A percentile compares a stretch with the other conserved stretches of the same genome.
Conservation (phyloP, 495 filamentous ascomycete species). For the Glonium stellatum region DNA sequence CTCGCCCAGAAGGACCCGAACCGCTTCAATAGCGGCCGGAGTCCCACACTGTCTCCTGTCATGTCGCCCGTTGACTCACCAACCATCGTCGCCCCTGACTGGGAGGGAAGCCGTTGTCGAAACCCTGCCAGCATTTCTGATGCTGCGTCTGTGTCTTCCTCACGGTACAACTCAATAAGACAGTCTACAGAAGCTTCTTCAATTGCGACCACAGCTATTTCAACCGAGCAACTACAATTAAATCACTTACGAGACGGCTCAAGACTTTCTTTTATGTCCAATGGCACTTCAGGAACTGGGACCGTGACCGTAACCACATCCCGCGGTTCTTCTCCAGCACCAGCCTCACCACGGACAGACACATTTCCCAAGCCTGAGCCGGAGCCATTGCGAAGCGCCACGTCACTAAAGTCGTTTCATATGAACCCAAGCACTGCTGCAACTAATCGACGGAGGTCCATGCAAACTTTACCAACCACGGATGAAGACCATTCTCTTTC, state of each 20-base stretch:
- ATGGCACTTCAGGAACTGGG: conserved; percentile 22
- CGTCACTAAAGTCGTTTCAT: conserved; percentile 27
- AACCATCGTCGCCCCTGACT: conserved; percentile 21
- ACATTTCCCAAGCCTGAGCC: conserved; percentile 12
- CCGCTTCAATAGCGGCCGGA: conserved; percentile 16
- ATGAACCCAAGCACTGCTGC: conserved; percentile 25
- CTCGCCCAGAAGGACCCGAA: conserved; percentile 15
- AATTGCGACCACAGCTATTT: conserved; percentile 25
- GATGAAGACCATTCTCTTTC: conserved; percentile 23
- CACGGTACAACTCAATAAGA: conserved; percentile 15
- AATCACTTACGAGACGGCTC: conserved; percentile 28
- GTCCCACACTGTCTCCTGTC: conserved; percentile 15
- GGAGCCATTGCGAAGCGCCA: conserved; percentile 24
- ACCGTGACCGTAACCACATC: conserved; percentile 29
- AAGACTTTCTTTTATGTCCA: conserved; percentile 27
- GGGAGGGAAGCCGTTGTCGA: conserved; percentile 19
- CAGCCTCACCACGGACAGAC: conserved; percentile 28
- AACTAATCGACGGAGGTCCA: conserved; percentile 28
- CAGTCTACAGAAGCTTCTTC: conserved; percentile 24
- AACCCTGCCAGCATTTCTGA: conserved; percentile 21
- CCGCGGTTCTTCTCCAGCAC: conserved; percentile 27
- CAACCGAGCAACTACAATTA: conserved; percentile 24
- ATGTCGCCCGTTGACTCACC: conserved; percentile 24
- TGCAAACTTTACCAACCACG: conserved; percentile 27
- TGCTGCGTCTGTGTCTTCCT: conserved; percentile 18